These are phyloP conservation scores for Penicillium flavigenum DNA, from an alignment of 495 filamentous ascomycete genomes.

Conservation along the genomic window DNA sequence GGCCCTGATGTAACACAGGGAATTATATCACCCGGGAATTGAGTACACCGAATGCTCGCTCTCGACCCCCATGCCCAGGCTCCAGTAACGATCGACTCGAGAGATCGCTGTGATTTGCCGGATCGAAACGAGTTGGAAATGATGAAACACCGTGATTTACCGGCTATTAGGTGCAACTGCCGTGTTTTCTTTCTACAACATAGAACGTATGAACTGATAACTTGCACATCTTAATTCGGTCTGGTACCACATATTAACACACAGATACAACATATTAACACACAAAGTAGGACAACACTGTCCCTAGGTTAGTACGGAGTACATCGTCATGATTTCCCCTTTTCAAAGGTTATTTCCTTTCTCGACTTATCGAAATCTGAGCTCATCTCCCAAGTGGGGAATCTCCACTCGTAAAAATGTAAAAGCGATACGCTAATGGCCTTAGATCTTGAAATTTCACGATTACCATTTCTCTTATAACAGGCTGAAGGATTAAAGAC, in stretches of 20 bases:
- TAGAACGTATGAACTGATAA: background rate
- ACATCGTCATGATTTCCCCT: background rate
- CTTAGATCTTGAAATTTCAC: background rate
- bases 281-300: background rate
- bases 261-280: background rate
- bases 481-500: background rate
- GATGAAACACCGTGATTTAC: background rate
- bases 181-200: too few species aligned
- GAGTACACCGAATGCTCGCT: background rate
- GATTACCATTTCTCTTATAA: background rate
- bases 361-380: background rate
- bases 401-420: background rate
- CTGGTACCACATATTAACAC: too few species aligned
- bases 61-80: background rate
- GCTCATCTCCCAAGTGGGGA: background rate
- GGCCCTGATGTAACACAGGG: background rate
- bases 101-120: constrained; percentile 4
- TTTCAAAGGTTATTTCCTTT: background rate
- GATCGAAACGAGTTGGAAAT: background rate
- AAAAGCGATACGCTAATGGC: background rate
- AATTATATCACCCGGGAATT: background rate
- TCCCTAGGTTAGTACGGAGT: too few species aligned
- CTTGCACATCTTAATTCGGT: background rate
- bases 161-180: background rate
- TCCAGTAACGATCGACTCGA: background rate